Conservation (phyloP, 441 rosid species). For the Melastoma candidum region DNA sequence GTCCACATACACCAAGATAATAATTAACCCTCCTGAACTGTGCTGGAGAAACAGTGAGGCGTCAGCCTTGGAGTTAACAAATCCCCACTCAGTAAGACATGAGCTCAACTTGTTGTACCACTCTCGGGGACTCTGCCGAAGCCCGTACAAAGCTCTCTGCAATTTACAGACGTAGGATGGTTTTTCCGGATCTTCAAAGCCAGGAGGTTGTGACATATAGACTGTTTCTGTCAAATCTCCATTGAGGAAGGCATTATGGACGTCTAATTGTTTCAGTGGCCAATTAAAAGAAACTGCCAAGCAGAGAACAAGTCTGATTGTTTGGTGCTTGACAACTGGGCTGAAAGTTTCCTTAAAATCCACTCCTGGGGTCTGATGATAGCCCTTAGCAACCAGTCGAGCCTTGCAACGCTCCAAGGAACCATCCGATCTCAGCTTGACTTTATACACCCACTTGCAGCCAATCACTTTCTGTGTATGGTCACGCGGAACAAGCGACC, state of each 20-base stretch:
- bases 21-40: not conserved
- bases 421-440: too few species aligned
- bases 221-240: not conserved
- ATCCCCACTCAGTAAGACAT: not conserved
- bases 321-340: not conserved
- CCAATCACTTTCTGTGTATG: too few species aligned
- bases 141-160: not conserved
- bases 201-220: not conserved
- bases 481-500: too few species aligned
- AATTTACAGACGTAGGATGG: not conserved
- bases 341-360: not conserved
- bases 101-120: not conserved
- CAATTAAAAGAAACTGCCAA: not conserved
- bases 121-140: not conserved
- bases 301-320: not conserved
- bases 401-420: too few species aligned
- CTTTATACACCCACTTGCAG: too few species aligned
- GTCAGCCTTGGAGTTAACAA: too few species aligned
- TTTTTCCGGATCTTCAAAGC: not conserved
- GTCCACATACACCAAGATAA: not conserved
- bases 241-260: too few species aligned
- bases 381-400: not conserved
- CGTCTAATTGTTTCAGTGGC: constrained; percentile 1
- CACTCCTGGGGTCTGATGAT: not conserved
- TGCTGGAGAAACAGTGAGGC: not conserved